Evolutionary conservation across 768 basidiomycete genomes (phyloP).

Genomic region (Mycena sanguinolenta): DNA sequence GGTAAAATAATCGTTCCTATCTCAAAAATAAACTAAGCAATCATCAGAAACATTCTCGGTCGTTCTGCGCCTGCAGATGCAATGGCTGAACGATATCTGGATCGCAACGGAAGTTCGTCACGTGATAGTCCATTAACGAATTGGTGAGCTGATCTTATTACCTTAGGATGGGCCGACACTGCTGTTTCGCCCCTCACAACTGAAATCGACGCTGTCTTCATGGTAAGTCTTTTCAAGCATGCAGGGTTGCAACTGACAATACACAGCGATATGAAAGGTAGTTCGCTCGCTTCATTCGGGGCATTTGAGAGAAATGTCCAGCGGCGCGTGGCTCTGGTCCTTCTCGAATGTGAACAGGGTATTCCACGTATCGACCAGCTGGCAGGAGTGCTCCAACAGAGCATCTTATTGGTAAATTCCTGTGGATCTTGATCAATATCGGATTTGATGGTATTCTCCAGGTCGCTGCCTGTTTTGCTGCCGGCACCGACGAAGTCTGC

Average conservation of each 20-base stretch:
- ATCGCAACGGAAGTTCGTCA: slow-evolving; percentile 43
- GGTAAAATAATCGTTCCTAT: slow-evolving; percentile 50
- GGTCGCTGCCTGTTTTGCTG: slow-evolving; percentile 61
- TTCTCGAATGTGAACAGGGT: slow-evolving; percentile 55
- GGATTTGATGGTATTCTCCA: slow-evolving; percentile 38
- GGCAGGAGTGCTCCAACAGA: slow-evolving; percentile 53
- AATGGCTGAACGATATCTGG: slow-evolving; percentile 71
- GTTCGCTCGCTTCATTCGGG: slow-evolving; percentile 55
- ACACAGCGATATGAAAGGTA: slow-evolving; percentile 56
- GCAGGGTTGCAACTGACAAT: neutral
- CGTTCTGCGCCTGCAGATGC: slow-evolving; percentile 52
- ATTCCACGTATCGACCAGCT: slow-evolving; percentile 59
- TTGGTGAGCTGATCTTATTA: slow-evolving; percentile 14
- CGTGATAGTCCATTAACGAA: neutral
- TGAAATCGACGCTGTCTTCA: slow-evolving; percentile 51
- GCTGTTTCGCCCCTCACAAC: slow-evolving; percentile 59
- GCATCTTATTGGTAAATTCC: slow-evolving; percentile 55
- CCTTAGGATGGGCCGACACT: slow-evolving; percentile 51
- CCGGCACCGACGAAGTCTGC: slow-evolving; percentile 50
- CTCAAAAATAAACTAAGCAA: neutral
- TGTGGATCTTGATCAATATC: neutral
- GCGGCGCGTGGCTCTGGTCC: slow-evolving; percentile 52
- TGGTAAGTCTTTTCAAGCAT: slow-evolving; percentile 52
- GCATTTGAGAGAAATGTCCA: slow-evolving; percentile 54
- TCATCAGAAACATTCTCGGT: slow-evolving; percentile 48